A percentile compares a stretch with the other conserved stretches of the same genome.
Conservation (phyloP, 2,329 filamentous ascomycete genomes). For the Paracoccidioides lutzii region DNA sequence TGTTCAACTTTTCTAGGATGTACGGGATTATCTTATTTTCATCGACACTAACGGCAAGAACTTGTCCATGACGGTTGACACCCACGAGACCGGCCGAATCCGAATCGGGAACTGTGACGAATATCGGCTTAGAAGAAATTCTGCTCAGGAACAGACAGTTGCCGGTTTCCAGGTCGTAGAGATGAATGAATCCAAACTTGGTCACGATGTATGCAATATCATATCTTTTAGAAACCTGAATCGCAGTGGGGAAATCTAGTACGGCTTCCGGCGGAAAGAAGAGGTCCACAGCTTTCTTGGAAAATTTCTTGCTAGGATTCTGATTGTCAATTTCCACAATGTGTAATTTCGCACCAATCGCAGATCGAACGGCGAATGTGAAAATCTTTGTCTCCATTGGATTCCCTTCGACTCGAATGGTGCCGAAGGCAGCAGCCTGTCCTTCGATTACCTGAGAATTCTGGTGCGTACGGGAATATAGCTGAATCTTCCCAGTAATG, state of each 20-base stretch:
- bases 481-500: constrained; percentile 90
- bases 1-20: constrained; percentile 89
- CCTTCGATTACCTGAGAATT: constrained; percentile 98
- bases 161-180: constrained; percentile 93
- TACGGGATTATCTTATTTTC: constrained; percentile 87
- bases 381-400: constrained; percentile 89
- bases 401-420: constrained; percentile 75
- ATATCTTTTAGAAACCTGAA: constrained; percentile 95
- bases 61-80: constrained; percentile 95
- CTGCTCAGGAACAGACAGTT: constrained; percentile 99
- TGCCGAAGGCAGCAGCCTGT: constrained; percentile 89
- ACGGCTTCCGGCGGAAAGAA: constrained; percentile 93
- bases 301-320: constrained; percentile 74
- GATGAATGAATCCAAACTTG: constrained; percentile 97
- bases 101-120: constrained; percentile 75
- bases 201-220: constrained; percentile 95
- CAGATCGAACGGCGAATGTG: constrained; percentile 85
- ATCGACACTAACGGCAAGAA: constrained; percentile 85
- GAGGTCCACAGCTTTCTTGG: constrained; percentile 93
- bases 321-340: constrained; percentile 95
- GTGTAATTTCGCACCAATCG: constrained; percentile 85
- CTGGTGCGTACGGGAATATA: constrained; percentile 89
- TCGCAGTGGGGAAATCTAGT: constrained; percentile 95
- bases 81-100: constrained; percentile 80
- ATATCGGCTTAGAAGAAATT: constrained; percentile 98